Percentiles rank a stretch among this genome's conserved stretches.
phyloP scores from a whole-genome alignment of 2,329 filamentous ascomycete species.

The Aspergillus puulaauensis region DNA sequence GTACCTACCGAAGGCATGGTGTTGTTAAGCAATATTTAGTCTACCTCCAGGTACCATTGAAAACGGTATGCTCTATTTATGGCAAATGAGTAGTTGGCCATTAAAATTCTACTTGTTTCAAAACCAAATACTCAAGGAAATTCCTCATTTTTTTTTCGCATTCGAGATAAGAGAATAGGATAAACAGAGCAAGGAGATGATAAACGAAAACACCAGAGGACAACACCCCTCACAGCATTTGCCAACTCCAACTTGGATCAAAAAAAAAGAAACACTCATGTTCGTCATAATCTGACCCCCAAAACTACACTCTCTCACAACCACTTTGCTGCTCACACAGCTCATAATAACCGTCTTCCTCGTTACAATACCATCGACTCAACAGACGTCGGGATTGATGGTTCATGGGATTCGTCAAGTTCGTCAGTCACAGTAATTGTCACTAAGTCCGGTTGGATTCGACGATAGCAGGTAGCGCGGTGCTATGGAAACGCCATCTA shows the following conservation, averaged over 20 bases:
- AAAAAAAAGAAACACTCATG: not conserved
- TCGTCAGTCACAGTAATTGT: conserved; percentile 3
- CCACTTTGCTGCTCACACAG: not conserved
- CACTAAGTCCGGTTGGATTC: not conserved
- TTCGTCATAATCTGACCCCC: not conserved
- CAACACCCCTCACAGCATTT: not conserved
- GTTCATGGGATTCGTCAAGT: conserved; percentile 10
- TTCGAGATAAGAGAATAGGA: conserved; percentile 10
- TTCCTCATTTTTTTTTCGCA: not conserved
- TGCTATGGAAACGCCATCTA: not conserved
- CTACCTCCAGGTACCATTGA: too few species aligned
- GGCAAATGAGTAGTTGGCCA: too few species aligned
- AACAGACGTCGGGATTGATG: conserved; percentile 1
- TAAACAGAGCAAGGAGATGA: not conserved
- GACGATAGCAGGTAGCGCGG: not conserved
- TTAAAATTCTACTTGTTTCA: too few species aligned
- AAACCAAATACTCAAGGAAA: not conserved
- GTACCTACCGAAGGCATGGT: too few species aligned
- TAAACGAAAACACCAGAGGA: conserved; percentile 3
- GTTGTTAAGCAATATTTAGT: too few species aligned
- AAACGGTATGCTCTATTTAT: too few species aligned
- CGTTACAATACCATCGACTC: conserved; percentile 1
- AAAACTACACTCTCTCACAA: not conserved
- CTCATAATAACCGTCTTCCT: conserved; percentile 5
- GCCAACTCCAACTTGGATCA: conserved; percentile 1